Base-by-base conservation (phyloP, 345 rosid species). In the Pugionium cornutum region DNA sequence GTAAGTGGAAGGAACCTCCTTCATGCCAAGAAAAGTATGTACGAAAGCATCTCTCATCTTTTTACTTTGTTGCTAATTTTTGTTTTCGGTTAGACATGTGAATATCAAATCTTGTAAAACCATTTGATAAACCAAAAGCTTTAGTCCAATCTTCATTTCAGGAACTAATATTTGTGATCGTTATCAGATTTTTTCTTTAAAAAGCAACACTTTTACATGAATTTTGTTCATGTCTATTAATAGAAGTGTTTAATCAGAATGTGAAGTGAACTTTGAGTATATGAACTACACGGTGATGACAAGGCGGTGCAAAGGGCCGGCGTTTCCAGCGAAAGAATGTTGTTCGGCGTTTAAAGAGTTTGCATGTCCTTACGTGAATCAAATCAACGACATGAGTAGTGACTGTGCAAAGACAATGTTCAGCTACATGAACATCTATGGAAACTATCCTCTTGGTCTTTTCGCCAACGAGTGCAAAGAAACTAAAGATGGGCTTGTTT, bases 381-480 rank as follows among this genome's bases (percentile, higher is more conserved):
- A 76, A 54, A 57, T 83, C 51, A 88, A 78, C 41, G 82, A 88
- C 74, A 53, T 79, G 73, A 74, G 68, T 2, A 85, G 70, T 1
- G 86, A 81, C 2, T 85, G 95, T 18, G 77, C 95, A 8, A 62
- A 80, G 3, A 75, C 69, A 18, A 76, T 88, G 90, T 88, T 88
- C 72, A 85, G 84, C 76, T 85, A 88, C 83, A 77, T 88, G 32
- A 79, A 83, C 74, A 70, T 82, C 27, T 63, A 81, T 4, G 90
- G 90, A 5, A 82, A 75, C 25, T 87, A 87, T 53, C 91, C 91
- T 32, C 71, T 79, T 7, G 91, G 95, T 4, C 89, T 87, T 45
- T 85, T 87, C 10, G 82, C 89, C 5, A 81, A 72, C 0, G 84
- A 87, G 72, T 85, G 95, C 67, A 72, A 42, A 25, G 89, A 81